Percentiles rank a stretch among this genome's conserved stretches.
These are phyloP conservation scores for Strobilomyces echinocephalus DNA, from an alignment of 768 basidiomycete genomes.

Conservation along the genomic window DNA sequence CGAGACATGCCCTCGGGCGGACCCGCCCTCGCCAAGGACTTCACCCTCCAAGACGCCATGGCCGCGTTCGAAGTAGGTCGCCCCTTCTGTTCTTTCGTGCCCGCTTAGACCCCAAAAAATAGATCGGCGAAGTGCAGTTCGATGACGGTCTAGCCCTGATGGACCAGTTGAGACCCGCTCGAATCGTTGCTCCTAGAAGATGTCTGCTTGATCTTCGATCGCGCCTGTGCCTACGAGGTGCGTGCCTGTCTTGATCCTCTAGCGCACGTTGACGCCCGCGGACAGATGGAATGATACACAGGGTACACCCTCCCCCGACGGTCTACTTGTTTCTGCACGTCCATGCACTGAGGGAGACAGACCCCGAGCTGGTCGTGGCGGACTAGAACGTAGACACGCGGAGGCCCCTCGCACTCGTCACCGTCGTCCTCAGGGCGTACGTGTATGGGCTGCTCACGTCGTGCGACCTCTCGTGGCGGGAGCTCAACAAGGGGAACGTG, in stretches of 20 bases:
- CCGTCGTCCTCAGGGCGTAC: conserved; percentile 54
- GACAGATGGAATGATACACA: conserved; percentile 15
- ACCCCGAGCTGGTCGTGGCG: conserved; percentile 45
- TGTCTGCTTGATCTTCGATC: conserved; percentile 85
- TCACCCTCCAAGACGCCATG: too few relatives aligned
- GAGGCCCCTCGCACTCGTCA: conserved; percentile 36
- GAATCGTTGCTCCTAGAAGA: conserved; percentile 67
- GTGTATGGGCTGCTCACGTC: conserved; percentile 72
- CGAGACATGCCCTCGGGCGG: too few relatives aligned
- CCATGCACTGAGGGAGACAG: conserved; percentile 48
- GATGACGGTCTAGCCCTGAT: too few relatives aligned
- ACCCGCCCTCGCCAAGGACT: too few relatives aligned
- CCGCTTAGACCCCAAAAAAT: too few relatives aligned
- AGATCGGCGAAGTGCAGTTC: too few relatives aligned
- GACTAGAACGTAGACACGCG: conserved; percentile 28
- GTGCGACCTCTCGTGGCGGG: conserved; percentile 78
- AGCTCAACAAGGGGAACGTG: conserved; percentile 42
- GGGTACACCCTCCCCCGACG: conserved; percentile 81
- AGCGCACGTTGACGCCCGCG: conserved; percentile 39
- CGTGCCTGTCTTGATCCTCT: neutral
- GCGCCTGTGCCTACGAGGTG: conserved; percentile 75
- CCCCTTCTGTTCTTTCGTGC: too few relatives aligned
- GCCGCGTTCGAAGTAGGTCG: too few relatives aligned
- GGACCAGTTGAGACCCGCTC: conserved; percentile 15
- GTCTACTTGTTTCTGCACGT: conserved; percentile 50